These are phyloP conservation scores for Helicocarpus griseus DNA, from an alignment of 2,329 filamentous ascomycete species.

Conservation along the genomic window DNA sequence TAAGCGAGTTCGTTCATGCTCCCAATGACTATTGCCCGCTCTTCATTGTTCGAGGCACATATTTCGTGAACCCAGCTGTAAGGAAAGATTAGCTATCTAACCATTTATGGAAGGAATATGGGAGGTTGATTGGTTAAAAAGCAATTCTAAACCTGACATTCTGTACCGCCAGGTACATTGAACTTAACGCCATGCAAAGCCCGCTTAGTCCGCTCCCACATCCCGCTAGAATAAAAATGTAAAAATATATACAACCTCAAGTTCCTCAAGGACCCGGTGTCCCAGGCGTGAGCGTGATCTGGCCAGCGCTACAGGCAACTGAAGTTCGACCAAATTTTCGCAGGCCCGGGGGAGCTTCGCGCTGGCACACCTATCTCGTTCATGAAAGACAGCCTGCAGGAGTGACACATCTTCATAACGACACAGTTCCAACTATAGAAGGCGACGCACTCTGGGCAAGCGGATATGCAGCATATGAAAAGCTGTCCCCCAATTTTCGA, in stretches of 20 bases:
- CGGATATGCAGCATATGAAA: constrained; percentile 63
- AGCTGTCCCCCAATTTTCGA: constrained; percentile 60
- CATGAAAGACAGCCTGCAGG: constrained; percentile 62
- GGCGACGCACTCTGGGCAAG: constrained; percentile 66
- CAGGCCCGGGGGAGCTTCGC: constrained; percentile 55
- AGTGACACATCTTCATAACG: constrained; percentile 61
- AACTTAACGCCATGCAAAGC: constrained; percentile 43
- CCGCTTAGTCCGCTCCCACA: constrained; percentile 40
- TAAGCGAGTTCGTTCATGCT: constrained; percentile 62
- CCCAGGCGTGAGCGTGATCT: constrained; percentile 56
- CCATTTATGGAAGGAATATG: no score
- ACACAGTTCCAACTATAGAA: constrained; percentile 54
- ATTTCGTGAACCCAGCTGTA: constrained; percentile 45
- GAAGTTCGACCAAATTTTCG: constrained; percentile 55
- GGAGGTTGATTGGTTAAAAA: constrained; percentile 13
- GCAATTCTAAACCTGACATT: no score
- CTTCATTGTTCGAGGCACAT: constrained; percentile 50
- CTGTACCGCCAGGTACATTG: no score
- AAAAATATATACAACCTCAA: no score
- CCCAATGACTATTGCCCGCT: constrained; percentile 55
- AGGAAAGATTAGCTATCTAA: no score
- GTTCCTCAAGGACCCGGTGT: constrained; percentile 60
- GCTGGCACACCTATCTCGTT: constrained; percentile 63
- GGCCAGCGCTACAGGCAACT: constrained; percentile 57
- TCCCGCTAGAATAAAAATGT: constrained; percentile 45